Evolutionary conservation across 805 yeast genomes (phyloP).

Genomic region (Metschnikowia dekortorum): DNA sequence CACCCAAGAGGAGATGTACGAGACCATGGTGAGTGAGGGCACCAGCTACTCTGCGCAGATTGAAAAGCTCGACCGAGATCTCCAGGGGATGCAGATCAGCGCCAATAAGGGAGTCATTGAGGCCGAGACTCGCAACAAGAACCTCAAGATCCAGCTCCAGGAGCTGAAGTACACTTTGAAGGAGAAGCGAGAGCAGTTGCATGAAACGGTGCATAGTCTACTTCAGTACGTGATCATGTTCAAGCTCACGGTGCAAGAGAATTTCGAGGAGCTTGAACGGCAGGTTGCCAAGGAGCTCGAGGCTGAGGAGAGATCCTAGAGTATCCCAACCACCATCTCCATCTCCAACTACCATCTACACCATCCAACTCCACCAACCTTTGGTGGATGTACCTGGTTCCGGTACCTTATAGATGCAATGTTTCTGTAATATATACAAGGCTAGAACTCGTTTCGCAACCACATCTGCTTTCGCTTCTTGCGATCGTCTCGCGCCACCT

Average conservation of each 20-base stretch:
- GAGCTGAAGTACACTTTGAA: constrained; percentile 45
- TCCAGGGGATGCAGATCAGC: constrained; percentile 44
- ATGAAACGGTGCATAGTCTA: constrained; percentile 50
- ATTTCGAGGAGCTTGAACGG: constrained; percentile 55
- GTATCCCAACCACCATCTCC: neutral
- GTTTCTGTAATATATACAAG: constrained; percentile 1
- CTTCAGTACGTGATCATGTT: constrained; percentile 59
- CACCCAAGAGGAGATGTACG: constrained; percentile 53
- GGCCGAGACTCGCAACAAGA: constrained; percentile 43
- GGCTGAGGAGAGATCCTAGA: constrained; percentile 3
- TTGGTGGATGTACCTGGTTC: neutral
- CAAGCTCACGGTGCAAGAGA: constrained; percentile 62
- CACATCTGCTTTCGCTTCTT: constrained; percentile 56
- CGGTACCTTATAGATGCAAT: neutral
- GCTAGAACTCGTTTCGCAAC: constrained; percentile 53
- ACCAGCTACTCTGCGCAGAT: constrained; percentile 57
- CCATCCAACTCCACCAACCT: too few relatives aligned
- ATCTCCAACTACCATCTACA: too few relatives aligned
- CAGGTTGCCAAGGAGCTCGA: constrained; percentile 39
- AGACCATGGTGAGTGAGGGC: constrained; percentile 49
- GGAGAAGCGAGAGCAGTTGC: constrained; percentile 45
- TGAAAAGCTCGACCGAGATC: constrained; percentile 58
- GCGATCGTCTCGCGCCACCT: constrained; percentile 51
- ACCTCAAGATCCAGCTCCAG: constrained; percentile 49
- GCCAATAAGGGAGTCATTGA: constrained; percentile 49